A percentile compares a stretch with the other conserved stretches of the same genome.
phyloP scores from a whole-genome alignment of 208 protist genomes.

The Crithidia fasciculata region DNA sequence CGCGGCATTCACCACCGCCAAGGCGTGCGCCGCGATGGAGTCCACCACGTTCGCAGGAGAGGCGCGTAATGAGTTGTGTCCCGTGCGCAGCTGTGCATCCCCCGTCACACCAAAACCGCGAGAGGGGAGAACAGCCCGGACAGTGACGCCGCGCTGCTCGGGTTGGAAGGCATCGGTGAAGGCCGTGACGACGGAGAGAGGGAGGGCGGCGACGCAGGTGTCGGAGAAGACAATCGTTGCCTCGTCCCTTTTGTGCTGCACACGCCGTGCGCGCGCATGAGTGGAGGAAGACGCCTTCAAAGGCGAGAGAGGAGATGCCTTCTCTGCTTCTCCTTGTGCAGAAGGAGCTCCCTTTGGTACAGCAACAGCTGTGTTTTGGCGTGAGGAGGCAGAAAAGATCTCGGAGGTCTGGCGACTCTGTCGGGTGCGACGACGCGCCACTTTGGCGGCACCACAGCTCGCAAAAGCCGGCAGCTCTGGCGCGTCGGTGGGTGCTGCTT shows the following conservation, averaged over 20 bases:
- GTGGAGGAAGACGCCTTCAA: too few species aligned
- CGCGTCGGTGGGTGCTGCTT: not conserved
- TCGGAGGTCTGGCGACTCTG: not conserved
- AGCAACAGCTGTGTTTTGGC: not conserved
- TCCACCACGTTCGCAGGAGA: not conserved
- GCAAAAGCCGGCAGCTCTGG: not conserved
- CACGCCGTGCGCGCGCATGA: not conserved
- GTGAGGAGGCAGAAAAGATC: not conserved
- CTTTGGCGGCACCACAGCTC: not conserved
- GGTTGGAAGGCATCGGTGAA: not conserved
- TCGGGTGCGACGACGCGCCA: not conserved
- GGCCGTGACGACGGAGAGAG: not conserved
- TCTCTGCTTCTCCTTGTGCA: not conserved
- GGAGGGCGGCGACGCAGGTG: not conserved
- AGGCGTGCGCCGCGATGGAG: not conserved
- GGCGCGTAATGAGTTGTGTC: not conserved
- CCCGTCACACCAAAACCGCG: not conserved
- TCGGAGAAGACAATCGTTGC: constrained; percentile 12
- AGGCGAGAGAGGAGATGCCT: too few species aligned
- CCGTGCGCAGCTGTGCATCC: not conserved
- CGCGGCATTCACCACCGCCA: not conserved
- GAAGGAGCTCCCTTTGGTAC: too few species aligned
- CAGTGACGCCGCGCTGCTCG: not conserved
- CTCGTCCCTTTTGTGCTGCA: not conserved
- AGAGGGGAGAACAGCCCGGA: not conserved